phyloP scores from a whole-genome alignment of 495 filamentous ascomycete species.

The Opeltia flavorubescens region DNA sequence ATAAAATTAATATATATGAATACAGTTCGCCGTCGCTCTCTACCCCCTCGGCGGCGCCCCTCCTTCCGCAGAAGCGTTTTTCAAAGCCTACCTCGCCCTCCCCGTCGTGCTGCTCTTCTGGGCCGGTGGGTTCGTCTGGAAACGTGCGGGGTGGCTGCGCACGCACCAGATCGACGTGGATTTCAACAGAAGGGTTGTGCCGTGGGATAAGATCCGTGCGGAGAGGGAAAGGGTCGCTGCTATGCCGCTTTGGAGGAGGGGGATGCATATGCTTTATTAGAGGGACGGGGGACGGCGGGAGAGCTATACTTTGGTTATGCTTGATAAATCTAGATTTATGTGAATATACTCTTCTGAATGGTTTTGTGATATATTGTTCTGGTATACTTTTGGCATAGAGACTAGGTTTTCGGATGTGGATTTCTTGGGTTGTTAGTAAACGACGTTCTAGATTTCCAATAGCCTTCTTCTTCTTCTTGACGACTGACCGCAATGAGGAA shows the following conservation, averaged over 20 bases:
- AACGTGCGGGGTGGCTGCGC: constrained; percentile 40
- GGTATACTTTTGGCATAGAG: too few relatives aligned
- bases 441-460: too few relatives aligned
- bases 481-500: too few relatives aligned
- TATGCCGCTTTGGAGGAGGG: not conserved
- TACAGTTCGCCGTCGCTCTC: constrained; percentile 34
- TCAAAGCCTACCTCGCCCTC: constrained; percentile 44
- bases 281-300: too few relatives aligned
- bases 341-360: too few relatives aligned
- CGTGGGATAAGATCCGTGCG: constrained; percentile 28
- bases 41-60: constrained; percentile 27
- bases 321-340: too few relatives aligned
- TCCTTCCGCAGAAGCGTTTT: constrained; percentile 39
- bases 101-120: constrained; percentile 42
- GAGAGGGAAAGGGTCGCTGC: not conserved
- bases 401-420: too few relatives aligned
- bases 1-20: not conserved
- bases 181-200: constrained; percentile 41
- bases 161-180: constrained; percentile 48
- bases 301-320: too few relatives aligned
- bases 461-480: too few relatives aligned
- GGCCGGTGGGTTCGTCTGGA: constrained; percentile 41
- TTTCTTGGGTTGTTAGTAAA: too few relatives aligned
- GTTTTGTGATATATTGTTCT: too few relatives aligned
- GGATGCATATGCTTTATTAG: not conserved